phyloP scores from a whole-genome alignment of 768 basidiomycete species.

The Asterophora parasitica region DNA sequence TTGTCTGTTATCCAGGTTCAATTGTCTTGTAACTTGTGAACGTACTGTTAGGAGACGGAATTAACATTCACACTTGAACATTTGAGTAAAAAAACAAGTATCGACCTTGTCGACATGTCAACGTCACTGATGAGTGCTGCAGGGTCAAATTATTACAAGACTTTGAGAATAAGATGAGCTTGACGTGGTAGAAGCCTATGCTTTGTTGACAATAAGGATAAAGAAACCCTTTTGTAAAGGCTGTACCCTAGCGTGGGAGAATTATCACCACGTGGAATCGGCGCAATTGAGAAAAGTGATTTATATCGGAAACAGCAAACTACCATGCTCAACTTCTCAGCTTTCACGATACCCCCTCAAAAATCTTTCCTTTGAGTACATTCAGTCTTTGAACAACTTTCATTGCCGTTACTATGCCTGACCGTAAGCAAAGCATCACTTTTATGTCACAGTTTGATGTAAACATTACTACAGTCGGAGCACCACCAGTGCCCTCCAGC shows the following conservation, averaged over 20 bases:
- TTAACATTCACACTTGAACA: too few species aligned
- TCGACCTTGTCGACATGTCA: too few species aligned
- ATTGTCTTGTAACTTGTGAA: too few species aligned
- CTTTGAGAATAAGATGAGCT: too few species aligned
- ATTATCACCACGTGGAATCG: not conserved
- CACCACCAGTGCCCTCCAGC: conserved; percentile 2
- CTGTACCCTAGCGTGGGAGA: not conserved
- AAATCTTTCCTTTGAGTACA: not conserved
- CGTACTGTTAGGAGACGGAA: too few species aligned
- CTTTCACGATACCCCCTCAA: not conserved
- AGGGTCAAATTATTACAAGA: too few species aligned
- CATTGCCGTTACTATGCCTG: conserved; percentile 4
- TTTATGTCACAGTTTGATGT: too few species aligned
- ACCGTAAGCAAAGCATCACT: conserved; percentile 1
- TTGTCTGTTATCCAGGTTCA: too few species aligned
- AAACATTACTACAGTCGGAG: conserved; percentile 1
- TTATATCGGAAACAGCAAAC: not conserved
- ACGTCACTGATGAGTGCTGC: too few species aligned
- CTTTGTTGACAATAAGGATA: too few species aligned
- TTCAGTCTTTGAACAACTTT: not conserved
- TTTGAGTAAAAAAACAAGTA: too few species aligned
- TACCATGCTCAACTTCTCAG: not conserved
- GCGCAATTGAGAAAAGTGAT: not conserved
- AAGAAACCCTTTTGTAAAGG: not conserved
- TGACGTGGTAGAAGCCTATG: too few species aligned